A percentile compares a stretch with the other conserved stretches of the same genome.
Evolutionary conservation across 129 eudicot genomes (phyloP).

Genomic region (Saussurea involucrata): DNA sequence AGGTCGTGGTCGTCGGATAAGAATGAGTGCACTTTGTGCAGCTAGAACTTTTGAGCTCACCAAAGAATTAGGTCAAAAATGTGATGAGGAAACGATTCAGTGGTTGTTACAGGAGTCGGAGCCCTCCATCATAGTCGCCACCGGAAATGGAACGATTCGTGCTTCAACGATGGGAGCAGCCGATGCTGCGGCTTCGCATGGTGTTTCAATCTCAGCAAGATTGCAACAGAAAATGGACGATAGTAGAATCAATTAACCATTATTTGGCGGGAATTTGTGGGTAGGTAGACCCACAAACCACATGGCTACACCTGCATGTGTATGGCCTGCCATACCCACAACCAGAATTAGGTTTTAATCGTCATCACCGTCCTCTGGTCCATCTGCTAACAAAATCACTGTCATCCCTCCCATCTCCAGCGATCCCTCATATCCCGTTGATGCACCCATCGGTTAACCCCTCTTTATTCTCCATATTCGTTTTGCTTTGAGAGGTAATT

Average conservation of each 20-base stretch:
- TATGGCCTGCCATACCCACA: conserved; percentile 41
- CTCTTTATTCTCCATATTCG: too few species aligned
- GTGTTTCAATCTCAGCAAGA: conserved; percentile 41
- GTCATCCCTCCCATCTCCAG: too few species aligned
- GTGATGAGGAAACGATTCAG: conserved; percentile 84
- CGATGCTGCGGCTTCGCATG: conserved; percentile 17
- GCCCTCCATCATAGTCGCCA: conserved; percentile 79
- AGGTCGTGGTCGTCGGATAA: conserved; percentile 77
- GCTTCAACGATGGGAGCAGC: conserved; percentile 60
- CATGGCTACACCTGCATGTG: conserved; percentile 28
- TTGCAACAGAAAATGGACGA: conserved; percentile 60
- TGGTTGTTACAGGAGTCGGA: conserved; percentile 83
- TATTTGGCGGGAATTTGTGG: conserved; percentile 50
- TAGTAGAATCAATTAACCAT: conserved; percentile 43
- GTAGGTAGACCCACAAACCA: conserved; percentile 40
- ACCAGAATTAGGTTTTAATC: conserved; percentile 44
- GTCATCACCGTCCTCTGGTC: conserved; percentile 40
- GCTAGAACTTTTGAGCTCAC: conserved; percentile 78
- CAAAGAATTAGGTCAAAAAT: conserved; percentile 80
- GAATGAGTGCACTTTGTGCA: conserved; percentile 91
- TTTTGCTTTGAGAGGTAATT: too few species aligned
- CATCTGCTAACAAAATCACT: conserved; percentile 26
- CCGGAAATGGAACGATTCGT: conserved; percentile 76
- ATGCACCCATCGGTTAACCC: too few species aligned
- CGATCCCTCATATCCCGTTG: too few species aligned